Base-by-base conservation (phyloP, 2,329 filamentous ascomycete species). In the Capronia epimyces region DNA sequence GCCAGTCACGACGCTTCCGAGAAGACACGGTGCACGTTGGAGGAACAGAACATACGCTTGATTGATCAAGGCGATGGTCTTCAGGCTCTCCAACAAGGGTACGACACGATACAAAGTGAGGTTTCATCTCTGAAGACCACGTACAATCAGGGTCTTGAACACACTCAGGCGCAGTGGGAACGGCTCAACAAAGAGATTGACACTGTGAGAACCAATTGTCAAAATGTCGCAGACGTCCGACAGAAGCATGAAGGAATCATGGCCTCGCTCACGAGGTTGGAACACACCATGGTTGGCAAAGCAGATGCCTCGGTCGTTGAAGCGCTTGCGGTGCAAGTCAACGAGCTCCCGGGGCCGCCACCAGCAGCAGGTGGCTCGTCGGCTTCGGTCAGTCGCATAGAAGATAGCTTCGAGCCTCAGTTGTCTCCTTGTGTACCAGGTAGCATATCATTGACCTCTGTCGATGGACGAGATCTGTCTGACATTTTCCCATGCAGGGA, bases 341-440 rank as follows among this genome's bases (percentile, higher is more conserved):
- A 55, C 16, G 13, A 12, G 21, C 31, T 50, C 5, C 18, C n/a
- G 5, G 12, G 8, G 3, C 25, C 32, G 1, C 6, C 22, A 46
- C n/a, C 22, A 13, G 22, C n/a, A 18, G 16, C 34, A 20, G 34
- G 12, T 9, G 15, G 16, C 15, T 37, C 18, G 15, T 37, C 20
- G 13, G 7, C 34, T 37, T 50, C 53, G 10, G 42, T 49, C 29
- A 55, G 49, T 36, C 53, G 42, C n/a, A 29, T 55, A 5, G 31
- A 22, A 20, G 46, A 53, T 25, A 45, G 37, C 20, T 25, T 44
- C 15, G 45, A 49, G 27, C 46, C 13, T 22, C 27, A n/a, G 25
- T 9, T 9, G 21, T 20, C 34, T 13, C 13, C 15, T 31, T 13
- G 13, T 40, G 15, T 27, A 18, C 34, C 24, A 47, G 45, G 45